Conservation (phyloP, 2,329 filamentous ascomycete genomes). For the Tolypocladium pustulatum region DNA sequence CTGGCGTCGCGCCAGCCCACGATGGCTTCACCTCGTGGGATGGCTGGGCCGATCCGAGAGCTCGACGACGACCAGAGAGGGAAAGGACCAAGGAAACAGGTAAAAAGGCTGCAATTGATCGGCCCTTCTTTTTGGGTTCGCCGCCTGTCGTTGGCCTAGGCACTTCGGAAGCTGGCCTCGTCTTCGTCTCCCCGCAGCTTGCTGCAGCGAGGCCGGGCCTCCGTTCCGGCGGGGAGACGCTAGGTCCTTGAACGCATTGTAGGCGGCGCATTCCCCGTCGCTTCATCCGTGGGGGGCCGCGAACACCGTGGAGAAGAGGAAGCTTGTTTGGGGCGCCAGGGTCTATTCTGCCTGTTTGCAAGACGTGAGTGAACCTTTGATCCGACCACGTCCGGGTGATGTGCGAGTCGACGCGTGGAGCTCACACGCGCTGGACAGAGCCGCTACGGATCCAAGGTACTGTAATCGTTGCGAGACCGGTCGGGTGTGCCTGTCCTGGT, state of each 20-base stretch:
- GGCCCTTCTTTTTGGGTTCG: neutral
- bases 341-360: neutral
- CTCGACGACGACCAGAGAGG: no score
- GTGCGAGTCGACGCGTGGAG: neutral
- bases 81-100: neutral
- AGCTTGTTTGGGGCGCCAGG: neutral
- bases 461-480: no score
- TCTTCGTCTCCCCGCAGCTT: neutral
- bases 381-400: neutral
- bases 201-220: neutral
- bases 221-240: neutral
- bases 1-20: neutral
- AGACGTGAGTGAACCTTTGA: neutral
- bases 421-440: no score
- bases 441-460: no score
- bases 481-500: neutral
- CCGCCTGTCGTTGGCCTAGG: neutral
- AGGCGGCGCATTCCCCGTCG: neutral
- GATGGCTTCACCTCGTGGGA: neutral
- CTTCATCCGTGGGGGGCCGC: neutral
- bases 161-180: neutral
- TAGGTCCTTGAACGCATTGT: no score
- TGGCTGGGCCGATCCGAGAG: neutral
- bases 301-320: no score
- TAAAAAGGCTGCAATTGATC: neutral